Evolutionary conservation across 805 yeast species (phyloP), one percentile per base, ranked within the genome.

Genomic region (Cyberlindnera meyerae): DNA sequence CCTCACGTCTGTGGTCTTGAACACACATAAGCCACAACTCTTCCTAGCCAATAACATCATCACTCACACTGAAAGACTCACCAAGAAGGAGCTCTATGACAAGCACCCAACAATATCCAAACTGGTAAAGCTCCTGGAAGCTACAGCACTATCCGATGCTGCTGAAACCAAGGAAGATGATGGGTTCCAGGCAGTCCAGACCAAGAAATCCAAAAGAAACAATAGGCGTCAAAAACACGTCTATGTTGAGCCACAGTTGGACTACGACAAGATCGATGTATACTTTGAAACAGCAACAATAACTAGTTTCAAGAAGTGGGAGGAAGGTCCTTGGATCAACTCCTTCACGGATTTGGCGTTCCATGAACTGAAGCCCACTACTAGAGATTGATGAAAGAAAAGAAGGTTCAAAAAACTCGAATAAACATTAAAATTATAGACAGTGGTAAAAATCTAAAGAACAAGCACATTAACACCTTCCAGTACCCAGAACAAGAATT

Each of bases 321-420:
- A 55, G 36, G 56, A 52, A 12, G 70, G 66, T 1, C 60, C 57
- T 1, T 75, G 79, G 79, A 57, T 65, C 2, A 72, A 71, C 39
- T 60, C 80, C 14, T 75, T 75, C 46, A 66, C 77, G 1, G 80
- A 75, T 46, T 48, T 75, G 13, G 63, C 79, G 5, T 59, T 66
- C 11, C 79, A 74, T 20, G 22, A 20, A 20, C 22, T 20, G 9
- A 9, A 20, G 22, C 22, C 22, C 9, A n/a, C n/a, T n/a, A n/a
- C n/a, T n/a, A n/a, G n/a, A n/a, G n/a, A n/a, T n/a, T n/a, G 21
- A 18, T 33, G 27, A 15, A 4, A n/a, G n/a, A 20, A 11, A 9
- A n/a, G 5, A 5, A 24, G 11, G 9, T 9, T 11, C 24, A 31
- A 18, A 31, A 15, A 26, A 26, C 20, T 14, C 5, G 11, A 14